A percentile compares a stretch with the other conserved stretches of the same genome.
These are phyloP conservation scores for Collybiopsis luxurians DNA, from an alignment of 768 basidiomycete species.

Conservation along the genomic window DNA sequence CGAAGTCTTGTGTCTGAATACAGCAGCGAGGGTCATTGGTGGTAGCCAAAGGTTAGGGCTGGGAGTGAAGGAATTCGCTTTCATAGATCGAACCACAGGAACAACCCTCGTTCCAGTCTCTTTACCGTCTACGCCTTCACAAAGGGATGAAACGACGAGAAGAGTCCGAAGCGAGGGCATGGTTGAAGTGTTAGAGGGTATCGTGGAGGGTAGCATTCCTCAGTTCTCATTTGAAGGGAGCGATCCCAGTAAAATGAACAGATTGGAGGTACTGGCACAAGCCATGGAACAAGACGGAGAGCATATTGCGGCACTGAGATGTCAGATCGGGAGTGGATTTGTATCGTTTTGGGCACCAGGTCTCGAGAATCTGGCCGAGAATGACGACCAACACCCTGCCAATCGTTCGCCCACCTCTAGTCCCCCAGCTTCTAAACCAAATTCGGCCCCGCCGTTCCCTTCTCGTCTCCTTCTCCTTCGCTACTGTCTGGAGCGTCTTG, in stretches of 20 bases:
- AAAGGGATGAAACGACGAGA: background rate
- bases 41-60: background rate
- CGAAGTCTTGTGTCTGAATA: background rate
- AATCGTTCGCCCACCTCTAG: background rate
- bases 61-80: background rate
- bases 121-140: background rate
- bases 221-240: background rate
- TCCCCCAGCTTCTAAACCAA: background rate
- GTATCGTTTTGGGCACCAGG: slow-evolving; percentile 42
- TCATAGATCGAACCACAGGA: background rate
- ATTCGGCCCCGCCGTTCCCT: background rate
- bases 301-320: slow-evolving; percentile 10
- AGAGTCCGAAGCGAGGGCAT: background rate
- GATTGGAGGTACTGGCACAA: background rate
- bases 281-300: background rate
- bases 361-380: slow-evolving; percentile 34
- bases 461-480: slow-evolving; percentile 22
- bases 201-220: background rate
- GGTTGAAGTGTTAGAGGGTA: background rate
- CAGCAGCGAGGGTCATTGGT: background rate
- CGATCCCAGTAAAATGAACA: background rate
- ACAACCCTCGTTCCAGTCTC: background rate
- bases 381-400: background rate
- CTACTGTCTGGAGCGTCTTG: slow-evolving; percentile 32
- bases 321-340: slow-evolving; percentile 28